Evolutionary conservation across 164 flowering plant genomes (phyloP).

Genomic region (Pachysandra terminalis): DNA sequence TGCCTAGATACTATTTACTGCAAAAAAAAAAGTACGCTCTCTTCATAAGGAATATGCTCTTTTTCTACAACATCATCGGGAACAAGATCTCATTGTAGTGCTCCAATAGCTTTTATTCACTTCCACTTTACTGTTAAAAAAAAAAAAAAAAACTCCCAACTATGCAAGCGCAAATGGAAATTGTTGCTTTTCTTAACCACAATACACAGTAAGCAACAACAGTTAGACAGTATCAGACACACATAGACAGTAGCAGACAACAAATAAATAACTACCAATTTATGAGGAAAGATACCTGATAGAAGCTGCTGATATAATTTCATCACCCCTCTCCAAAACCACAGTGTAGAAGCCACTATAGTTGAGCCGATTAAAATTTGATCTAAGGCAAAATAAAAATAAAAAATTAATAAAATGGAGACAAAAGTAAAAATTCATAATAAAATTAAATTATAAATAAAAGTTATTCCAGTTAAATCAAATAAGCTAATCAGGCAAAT

Average conservation of each 20-base stretch:
- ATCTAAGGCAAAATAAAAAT: conserved; percentile 40
- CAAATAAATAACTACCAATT: neutral
- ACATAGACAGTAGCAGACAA: neutral
- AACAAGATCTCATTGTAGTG: neutral
- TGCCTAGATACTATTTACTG: neutral
- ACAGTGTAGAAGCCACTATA: conserved; percentile 79
- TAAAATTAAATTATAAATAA: too few relatives aligned
- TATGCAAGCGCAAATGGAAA: neutral
- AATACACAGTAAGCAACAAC: neutral
- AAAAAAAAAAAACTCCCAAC: neutral
- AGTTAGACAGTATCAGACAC: neutral
- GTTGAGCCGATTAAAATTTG: conserved; percentile 81
- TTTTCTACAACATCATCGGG: too few relatives aligned
- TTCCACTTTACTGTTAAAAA: neutral
- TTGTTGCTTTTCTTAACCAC: neutral
- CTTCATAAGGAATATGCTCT: neutral
- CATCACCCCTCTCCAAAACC: conserved; percentile 90
- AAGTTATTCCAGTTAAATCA: neutral
- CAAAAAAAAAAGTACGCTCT: neutral
- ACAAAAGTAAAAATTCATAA: neutral
- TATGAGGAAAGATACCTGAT: conserved; percentile 56
- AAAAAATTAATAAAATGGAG: neutral
- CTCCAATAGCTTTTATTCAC: neutral
- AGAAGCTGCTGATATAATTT: conserved; percentile 85
- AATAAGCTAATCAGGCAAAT: neutral